Evolutionary conservation across 306 rosid genomes (phyloP), one percentile per base, ranked within the genome.

Genomic region (Prunus fruticosa): DNA sequence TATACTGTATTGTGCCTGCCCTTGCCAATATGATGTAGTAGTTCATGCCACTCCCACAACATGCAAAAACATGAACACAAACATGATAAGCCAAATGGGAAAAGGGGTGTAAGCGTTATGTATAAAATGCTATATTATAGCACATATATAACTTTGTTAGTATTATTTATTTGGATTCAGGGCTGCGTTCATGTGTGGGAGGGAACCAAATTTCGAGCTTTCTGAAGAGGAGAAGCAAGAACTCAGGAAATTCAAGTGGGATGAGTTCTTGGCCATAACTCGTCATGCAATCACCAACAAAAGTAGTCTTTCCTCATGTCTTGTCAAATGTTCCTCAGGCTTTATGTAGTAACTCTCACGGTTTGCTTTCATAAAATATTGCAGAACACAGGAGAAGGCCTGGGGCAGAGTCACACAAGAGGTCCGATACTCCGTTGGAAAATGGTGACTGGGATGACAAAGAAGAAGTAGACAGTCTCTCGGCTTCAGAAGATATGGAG

Each of bases 141-240:
- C 7, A 34, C 20, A 22, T 43, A 2, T 56, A 8, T 38, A 30
- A 50, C 54, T 25, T 54, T 14, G 45, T 6, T 7, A 50, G 28
- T 76, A 16, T 18, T 58, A 8, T 19, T 38, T 67, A 20, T 54
- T 63, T 81, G 49, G 80, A 49, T 76, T 2, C 79, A 94, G 98
- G 86, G 98, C 98, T 69, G 98, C 98, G 78, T 94, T 86, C 87
- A 92, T 94, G 91, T 94, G 98, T 22, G 96, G 96, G 62, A 87
- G 98, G 84, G 98, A 94, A 64, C 98, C 98, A 1, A 94, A 94
- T 82, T 91, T 87, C 1, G 96, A 94, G 86, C 95, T 94, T 65
- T 74, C 91, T 0, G 89, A 88, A 69, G 90, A 81, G 74, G 98
- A 90, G 82, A 90, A 90, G 87, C 74, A 78, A 61, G 97, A 94